Evolutionary conservation across 495 filamentous ascomycete genomes (phyloP).

Genomic region (Penicillium paxilli): DNA sequence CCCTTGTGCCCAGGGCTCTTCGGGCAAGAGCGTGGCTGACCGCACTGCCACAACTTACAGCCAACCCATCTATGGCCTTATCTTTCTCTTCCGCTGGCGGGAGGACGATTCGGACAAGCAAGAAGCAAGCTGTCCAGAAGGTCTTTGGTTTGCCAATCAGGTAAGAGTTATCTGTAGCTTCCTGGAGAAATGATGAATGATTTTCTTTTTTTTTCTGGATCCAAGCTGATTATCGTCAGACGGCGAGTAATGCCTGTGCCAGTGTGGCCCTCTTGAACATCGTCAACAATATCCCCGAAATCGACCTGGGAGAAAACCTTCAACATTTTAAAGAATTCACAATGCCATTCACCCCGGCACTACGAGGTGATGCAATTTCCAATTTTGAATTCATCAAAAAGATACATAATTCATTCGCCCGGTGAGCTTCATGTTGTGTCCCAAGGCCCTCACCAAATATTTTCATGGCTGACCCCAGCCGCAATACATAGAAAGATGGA

Average conservation of each 20-base stretch:
- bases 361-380: slow-evolving; percentile 72
- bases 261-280: slow-evolving; percentile 89
- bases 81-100: slow-evolving; percentile 78
- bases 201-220: background rate
- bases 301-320: slow-evolving; percentile 68
- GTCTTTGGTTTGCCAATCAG: slow-evolving; percentile 95
- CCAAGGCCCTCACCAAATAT: background rate
- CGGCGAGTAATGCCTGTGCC: slow-evolving; percentile 79
- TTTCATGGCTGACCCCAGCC: background rate
- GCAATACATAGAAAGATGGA: slow-evolving; percentile 62
- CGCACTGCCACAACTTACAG: slow-evolving; percentile 32
- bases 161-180: slow-evolving; percentile 43
- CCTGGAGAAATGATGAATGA: background rate
- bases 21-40: background rate
- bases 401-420: slow-evolving; percentile 84
- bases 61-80: slow-evolving; percentile 74
- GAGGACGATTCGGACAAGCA: slow-evolving; percentile 59
- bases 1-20: background rate
- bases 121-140: slow-evolving; percentile 59
- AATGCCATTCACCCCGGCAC: slow-evolving; percentile 61
- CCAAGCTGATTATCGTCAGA: slow-evolving; percentile 44
- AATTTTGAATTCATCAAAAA: slow-evolving; percentile 74
- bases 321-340: slow-evolving; percentile 71
- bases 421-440: slow-evolving; percentile 50
- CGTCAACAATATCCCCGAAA: slow-evolving; percentile 72